Base-by-base conservation (phyloP, 495 filamentous ascomycete species). In the Aspergillus steynii region DNA sequence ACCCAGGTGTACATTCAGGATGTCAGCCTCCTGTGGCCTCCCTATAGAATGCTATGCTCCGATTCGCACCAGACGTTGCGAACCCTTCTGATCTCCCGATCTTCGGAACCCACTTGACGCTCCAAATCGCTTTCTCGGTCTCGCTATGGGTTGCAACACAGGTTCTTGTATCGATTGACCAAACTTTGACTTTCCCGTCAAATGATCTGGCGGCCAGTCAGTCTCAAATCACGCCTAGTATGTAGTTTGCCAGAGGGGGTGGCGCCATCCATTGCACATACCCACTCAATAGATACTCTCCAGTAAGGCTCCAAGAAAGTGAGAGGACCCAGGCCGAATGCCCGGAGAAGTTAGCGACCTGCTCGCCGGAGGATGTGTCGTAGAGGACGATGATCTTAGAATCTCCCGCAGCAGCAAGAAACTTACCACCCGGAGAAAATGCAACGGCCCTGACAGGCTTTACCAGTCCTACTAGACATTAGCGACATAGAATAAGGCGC, bases 121-220 rank as follows among this genome's bases (percentile, higher is more conserved):
- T 82, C 92, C 96, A 97, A 34, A 98, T 66, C 1, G 90, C 86
- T 64, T 90, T 89, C 57, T 96, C 93, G 2, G 88, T 91, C 75
- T 98, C 92, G 28, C 87, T 90, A 71, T 97, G 93, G 25, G 96
- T 98, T 45, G 95, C 93, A 45, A 99, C 94, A 71, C 95, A 98
- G 25, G 79, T 79, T 48, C 86, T 85, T 55, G 83, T 84, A 29
- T 96, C 90, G 49, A 96, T 86, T 5, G 90, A 92, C 95, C 95
- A 98, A 42, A 98, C 91, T 71, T 96, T 96, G 28, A 88, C 90
- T 73, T 96, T 97, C 32, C 94, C 94, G 68, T 98, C 93, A 62
- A 92, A 88, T 0, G 91, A 86, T 3, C 86, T 87, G 54, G 27
- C 25, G 42, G 14, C 6, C 4, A n/a, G 64, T 69, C 61, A 75